Evolutionary conservation across 2,329 filamentous ascomycete genomes (phyloP).

Genomic region (Penicillium sp.): DNA sequence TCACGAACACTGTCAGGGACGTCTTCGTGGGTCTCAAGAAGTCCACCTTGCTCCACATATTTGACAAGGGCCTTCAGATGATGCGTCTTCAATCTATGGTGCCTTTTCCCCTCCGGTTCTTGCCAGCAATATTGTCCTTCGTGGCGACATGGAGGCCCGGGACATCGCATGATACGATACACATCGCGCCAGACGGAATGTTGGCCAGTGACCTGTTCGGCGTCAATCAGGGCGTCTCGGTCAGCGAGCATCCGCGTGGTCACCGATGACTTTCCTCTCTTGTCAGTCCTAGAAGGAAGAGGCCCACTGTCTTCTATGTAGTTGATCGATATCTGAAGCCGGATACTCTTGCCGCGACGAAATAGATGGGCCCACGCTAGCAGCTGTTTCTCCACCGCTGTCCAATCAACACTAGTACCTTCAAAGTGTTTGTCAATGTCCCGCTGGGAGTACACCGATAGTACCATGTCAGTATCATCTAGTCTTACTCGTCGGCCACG

Average conservation of each 20-base stretch:
- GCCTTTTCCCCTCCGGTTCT: constrained; percentile 30
- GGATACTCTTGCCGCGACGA: constrained; percentile 22
- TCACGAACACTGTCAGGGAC: constrained; percentile 26
- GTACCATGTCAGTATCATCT: no score
- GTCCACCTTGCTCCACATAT: constrained; percentile 21
- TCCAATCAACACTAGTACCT: constrained; percentile 23
- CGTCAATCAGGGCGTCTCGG: constrained; percentile 12
- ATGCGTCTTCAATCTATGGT: constrained; percentile 30
- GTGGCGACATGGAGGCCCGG: constrained; percentile 26
- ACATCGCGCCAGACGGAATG: constrained; percentile 29
- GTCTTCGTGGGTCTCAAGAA: constrained; percentile 27
- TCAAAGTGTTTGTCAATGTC: constrained; percentile 25
- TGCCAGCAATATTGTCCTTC: constrained; percentile 33
- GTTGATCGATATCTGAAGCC: constrained; percentile 24
- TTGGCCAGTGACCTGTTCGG: constrained; percentile 22
- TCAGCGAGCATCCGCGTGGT: constrained; percentile 7
- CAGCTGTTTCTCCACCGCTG: constrained; percentile 22
- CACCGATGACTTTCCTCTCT: constrained; percentile 9
- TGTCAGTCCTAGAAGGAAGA: constrained; percentile 5
- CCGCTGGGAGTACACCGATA: constrained; percentile 6
- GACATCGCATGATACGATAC: constrained; percentile 31
- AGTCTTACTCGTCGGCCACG: no score
- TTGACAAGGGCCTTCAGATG: constrained; percentile 29
- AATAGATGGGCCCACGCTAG: constrained; percentile 20
- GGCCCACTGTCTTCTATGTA: constrained; percentile 24